phyloP scores from a whole-genome alignment of 2,329 filamentous ascomycete species.

The Pseudogymnoascus sp. region DNA sequence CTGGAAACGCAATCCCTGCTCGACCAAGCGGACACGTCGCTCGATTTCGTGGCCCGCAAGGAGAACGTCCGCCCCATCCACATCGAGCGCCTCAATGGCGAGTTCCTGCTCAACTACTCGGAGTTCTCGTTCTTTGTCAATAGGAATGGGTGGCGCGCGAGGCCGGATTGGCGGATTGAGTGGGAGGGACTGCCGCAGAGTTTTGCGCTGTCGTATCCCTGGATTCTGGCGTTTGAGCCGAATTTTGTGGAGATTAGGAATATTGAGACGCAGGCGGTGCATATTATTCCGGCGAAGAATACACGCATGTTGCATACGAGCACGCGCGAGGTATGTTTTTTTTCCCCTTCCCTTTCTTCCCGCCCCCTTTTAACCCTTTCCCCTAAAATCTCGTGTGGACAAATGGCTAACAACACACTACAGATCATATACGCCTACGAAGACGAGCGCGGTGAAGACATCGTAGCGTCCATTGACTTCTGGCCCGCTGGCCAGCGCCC shows the following conservation, averaged over 20 bases:
- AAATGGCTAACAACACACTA: slow-evolving; percentile 20
- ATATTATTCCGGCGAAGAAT: slow-evolving; percentile 93
- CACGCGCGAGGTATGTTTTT: slow-evolving; percentile 78
- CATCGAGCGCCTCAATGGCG: slow-evolving; percentile 92
- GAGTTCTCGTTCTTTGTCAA: slow-evolving; percentile 98
- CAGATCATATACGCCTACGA: slow-evolving; percentile 98
- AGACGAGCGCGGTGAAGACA: slow-evolving; percentile 86
- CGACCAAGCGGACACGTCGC: slow-evolving; percentile 93
- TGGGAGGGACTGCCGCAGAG: slow-evolving; percentile 92
- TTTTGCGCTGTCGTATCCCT: slow-evolving; percentile 92
- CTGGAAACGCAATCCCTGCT: slow-evolving; percentile 96
- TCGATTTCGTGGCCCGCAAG: slow-evolving; percentile 92
- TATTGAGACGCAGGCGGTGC: slow-evolving; percentile 88
- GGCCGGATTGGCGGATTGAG: slow-evolving; percentile 93
- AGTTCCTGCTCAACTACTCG: slow-evolving; percentile 95
- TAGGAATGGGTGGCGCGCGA: slow-evolving; percentile 91
- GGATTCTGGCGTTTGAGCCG: slow-evolving; percentile 93
- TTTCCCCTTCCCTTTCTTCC: too few relatives aligned
- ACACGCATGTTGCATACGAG: slow-evolving; percentile 97
- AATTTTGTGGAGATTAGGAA: slow-evolving; percentile 96
- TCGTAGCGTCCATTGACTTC: slow-evolving; percentile 92
- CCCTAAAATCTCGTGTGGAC: slow-evolving; percentile 9
- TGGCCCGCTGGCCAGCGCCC: slow-evolving; percentile 46
- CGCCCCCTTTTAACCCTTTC: slow-evolving; percentile 13
- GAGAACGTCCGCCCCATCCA: slow-evolving; percentile 93